These are phyloP conservation scores for Cladosporium sphaerospermum DNA, from an alignment of 2,329 filamentous ascomycete species.

Conservation along the genomic window DNA sequence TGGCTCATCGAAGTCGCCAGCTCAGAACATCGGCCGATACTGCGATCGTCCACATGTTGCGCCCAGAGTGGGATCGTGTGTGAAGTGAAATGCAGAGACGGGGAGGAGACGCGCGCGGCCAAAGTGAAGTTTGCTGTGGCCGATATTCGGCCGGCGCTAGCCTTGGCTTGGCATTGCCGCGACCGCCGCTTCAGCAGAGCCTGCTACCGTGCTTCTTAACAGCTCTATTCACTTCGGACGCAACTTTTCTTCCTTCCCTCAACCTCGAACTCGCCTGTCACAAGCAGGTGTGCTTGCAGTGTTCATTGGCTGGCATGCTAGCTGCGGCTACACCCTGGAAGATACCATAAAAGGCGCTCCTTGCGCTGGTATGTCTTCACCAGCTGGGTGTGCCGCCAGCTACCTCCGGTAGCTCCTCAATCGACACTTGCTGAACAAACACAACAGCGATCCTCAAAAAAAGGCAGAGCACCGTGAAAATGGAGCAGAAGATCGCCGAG, in stretches of 20 bases:
- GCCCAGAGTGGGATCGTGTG: not conserved
- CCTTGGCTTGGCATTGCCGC: not conserved
- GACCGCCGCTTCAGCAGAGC: slow-evolving; percentile 4
- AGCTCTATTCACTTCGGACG: slow-evolving; percentile 5
- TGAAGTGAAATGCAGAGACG: slow-evolving; percentile 11
- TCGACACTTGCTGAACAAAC: not conserved
- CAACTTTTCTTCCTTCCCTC: slow-evolving; percentile 1
- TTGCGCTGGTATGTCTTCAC: slow-evolving; percentile 4
- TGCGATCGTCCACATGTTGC: slow-evolving; percentile 24
- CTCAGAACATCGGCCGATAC: slow-evolving; percentile 23
- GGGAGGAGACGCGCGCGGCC: slow-evolving; percentile 2
- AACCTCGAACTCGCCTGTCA: slow-evolving; percentile 3
- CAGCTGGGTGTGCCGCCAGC: not conserved
- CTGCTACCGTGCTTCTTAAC: slow-evolving; percentile 8
- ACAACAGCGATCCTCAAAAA: slow-evolving; percentile 3
- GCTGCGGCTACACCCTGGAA: slow-evolving; percentile 3
- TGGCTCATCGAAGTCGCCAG: slow-evolving; percentile 27
- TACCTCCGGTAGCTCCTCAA: slow-evolving; percentile 3
- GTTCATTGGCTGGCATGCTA: slow-evolving; percentile 7
- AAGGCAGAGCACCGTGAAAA: slow-evolving; percentile 4
- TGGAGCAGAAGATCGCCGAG: slow-evolving; percentile 60
- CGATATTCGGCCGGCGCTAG: not conserved
- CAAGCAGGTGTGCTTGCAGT: slow-evolving; percentile 1
- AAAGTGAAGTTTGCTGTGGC: slow-evolving; percentile 1
- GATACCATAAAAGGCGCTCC: not conserved